Conservation (phyloP, 1,284 basidiomycete species). For the Heterobasidion annosum region DNA sequence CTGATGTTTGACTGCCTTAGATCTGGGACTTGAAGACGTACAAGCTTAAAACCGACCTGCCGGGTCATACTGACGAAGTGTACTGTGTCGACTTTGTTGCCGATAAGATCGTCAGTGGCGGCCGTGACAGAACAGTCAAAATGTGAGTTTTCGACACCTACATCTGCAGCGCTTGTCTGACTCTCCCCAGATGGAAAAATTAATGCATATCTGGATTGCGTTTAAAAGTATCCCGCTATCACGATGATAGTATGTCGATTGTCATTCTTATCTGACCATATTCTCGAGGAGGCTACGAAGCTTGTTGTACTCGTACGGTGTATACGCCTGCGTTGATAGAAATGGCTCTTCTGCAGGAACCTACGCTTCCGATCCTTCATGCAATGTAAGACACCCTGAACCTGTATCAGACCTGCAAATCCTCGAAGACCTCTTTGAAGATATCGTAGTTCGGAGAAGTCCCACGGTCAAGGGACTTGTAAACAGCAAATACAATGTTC, state of each 20-base stretch:
- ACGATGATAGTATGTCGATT: no score
- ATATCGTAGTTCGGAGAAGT: conserved; percentile 22
- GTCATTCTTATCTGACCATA: no score
- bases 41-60: conserved; percentile 89
- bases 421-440: conserved; percentile 24
- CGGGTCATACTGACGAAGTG: conserved; percentile 96
- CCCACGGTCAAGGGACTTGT: conserved; percentile 18
- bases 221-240: not conserved
- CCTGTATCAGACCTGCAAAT: conserved; percentile 8
- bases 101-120: conserved; percentile 96
- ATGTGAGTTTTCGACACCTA: conserved; percentile 38
- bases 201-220: not conserved
- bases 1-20: conserved; percentile 26
- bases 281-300: no score
- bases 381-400: conserved; percentile 3
- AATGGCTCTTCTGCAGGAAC: not conserved
- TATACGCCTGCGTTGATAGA: no score
- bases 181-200: conserved; percentile 1
- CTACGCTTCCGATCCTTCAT: conserved; percentile 1
- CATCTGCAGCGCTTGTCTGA: not conserved
- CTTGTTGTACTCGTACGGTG: no score
- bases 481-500: conserved; percentile 32
- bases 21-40: conserved; percentile 94
- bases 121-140: conserved; percentile 65
- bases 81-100: conserved; percentile 98